Percentiles rank a stretch among this genome's conserved stretches.
Conservation (phyloP, 805 yeast species). For the Kodamaea laetipori region DNA sequence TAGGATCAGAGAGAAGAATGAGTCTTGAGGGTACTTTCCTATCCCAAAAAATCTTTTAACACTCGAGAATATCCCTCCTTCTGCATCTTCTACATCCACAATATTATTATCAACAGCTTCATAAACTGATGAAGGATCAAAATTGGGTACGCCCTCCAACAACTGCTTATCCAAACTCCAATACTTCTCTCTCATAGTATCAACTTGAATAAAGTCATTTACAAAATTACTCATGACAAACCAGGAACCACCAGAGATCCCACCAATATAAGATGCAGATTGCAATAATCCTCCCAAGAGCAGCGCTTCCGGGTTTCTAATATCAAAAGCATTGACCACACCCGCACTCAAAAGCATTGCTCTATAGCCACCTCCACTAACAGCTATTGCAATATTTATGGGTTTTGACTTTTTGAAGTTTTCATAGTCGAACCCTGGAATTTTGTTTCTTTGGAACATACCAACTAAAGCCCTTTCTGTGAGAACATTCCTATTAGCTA, state of each 20-base stretch:
- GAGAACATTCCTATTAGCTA: slow-evolving; percentile 27
- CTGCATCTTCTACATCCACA: not conserved
- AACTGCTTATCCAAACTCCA: slow-evolving; percentile 52
- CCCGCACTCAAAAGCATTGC: slow-evolving; percentile 66
- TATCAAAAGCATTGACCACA: slow-evolving; percentile 51
- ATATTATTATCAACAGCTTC: not conserved
- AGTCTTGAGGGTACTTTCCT: not conserved
- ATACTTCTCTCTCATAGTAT: slow-evolving; percentile 25
- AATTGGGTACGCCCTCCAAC: slow-evolving; percentile 58
- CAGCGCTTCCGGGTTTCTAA: slow-evolving; percentile 38
- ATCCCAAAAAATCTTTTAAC: slow-evolving; percentile 1
- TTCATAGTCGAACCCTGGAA: slow-evolving; percentile 36
- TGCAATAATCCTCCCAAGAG: slow-evolving; percentile 56
- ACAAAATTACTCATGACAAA: slow-evolving; percentile 49
- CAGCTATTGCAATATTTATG: slow-evolving; percentile 39
- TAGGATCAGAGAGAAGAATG: not conserved
- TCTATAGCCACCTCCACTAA: slow-evolving; percentile 58
- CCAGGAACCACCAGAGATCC: slow-evolving; percentile 78
- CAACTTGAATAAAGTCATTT: slow-evolving; percentile 32
- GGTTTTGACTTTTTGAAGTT: slow-evolving; percentile 22
- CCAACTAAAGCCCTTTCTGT: slow-evolving; percentile 31
- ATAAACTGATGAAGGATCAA: slow-evolving; percentile 33
- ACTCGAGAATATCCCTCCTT: not conserved
- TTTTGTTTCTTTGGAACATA: slow-evolving; percentile 30
- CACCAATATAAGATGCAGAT: slow-evolving; percentile 56